Evolutionary conservation across 208 protist genomes (phyloP).

Genomic region (Leishmania mexicana): DNA sequence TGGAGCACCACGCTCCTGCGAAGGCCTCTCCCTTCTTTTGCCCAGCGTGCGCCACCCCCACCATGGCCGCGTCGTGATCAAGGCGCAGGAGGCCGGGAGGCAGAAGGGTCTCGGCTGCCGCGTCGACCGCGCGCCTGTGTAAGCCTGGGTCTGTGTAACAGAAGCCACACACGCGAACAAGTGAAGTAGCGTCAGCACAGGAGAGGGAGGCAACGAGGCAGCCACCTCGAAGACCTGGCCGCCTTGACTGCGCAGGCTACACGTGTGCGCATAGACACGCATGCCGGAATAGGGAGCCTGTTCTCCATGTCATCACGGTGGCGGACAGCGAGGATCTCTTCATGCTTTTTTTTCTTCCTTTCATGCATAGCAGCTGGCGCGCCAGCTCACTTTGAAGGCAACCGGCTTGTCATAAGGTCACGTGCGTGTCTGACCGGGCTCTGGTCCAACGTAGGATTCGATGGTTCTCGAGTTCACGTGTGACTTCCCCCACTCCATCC

Average conservation of each 20-base stretch:
- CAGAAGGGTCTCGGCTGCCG: not conserved
- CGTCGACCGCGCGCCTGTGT: not conserved
- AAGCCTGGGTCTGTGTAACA: not conserved
- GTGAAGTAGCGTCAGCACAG: not conserved
- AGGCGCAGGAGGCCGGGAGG: not conserved
- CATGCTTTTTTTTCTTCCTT: not conserved
- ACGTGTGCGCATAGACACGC: not conserved
- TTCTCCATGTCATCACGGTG: not conserved
- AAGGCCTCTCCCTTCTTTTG: not conserved
- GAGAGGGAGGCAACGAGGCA: not conserved
- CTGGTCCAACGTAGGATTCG: not conserved
- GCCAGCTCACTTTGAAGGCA: not conserved
- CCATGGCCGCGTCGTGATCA: not conserved
- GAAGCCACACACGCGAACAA: not conserved
- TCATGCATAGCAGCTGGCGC: not conserved
- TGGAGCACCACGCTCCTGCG: conserved; percentile 24
- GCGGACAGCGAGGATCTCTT: not conserved
- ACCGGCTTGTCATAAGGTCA: not conserved
- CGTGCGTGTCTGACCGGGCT: not conserved
- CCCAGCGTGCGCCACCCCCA: not conserved
- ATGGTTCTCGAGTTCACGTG: not conserved
- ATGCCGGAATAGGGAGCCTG: not conserved
- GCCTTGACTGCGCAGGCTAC: not conserved
- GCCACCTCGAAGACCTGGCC: not conserved
- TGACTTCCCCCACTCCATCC: not conserved